Evolutionary conservation across 495 filamentous ascomycete species (phyloP), one percentile per base, ranked within the genome.

Genomic region (Parathielavia hyrcaniae): DNA sequence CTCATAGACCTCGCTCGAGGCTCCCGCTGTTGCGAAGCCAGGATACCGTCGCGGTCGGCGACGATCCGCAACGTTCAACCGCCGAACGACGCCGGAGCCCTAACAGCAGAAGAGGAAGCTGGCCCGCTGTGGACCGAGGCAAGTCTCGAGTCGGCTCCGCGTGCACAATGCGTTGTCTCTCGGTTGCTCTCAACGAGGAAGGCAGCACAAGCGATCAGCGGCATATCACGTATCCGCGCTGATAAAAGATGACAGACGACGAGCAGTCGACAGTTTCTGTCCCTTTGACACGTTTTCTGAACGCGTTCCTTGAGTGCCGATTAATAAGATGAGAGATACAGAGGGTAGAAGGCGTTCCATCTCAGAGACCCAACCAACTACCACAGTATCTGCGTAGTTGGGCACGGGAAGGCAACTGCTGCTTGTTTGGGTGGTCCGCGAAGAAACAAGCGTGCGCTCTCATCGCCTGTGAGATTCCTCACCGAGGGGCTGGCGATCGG

Each of bases 1-100:
- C 53, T 70, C 63, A 61, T 55, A 30, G 26, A 66, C 63, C 57
- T 68, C 65, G 63, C 53, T 64, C 17, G 60, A 59, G 35, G 10
- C n/a, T 52, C 46, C 36, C 50, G 46, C 34, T 38, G 38, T n/a
- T 48, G 46, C 22, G 44, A 5, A 20, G 54, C 54, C 35, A 35
- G 44, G 26, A 39, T 57, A 39, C 34, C 20, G 54, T 35, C 54
- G 45, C 26, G 40, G 45, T 50, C 23, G 45, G 22, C 14, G 10
- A 14, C 20, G 45, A 38, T 26, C 61, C 40, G 63, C 52, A 55
- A 51, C 17, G 32, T 7, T 20, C 47, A 49, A 23, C 19, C 48
- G 43, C 57, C 43, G 49, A 48, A 55, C 17, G 47, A n/a, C 26
- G 26, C 26, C 32, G 45, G 50, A n/a, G n/a, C 43, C 39, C 20